Evolutionary conservation across 1,139 yeast species (phyloP).

Genomic region (Taphrina flavorubra): DNA sequence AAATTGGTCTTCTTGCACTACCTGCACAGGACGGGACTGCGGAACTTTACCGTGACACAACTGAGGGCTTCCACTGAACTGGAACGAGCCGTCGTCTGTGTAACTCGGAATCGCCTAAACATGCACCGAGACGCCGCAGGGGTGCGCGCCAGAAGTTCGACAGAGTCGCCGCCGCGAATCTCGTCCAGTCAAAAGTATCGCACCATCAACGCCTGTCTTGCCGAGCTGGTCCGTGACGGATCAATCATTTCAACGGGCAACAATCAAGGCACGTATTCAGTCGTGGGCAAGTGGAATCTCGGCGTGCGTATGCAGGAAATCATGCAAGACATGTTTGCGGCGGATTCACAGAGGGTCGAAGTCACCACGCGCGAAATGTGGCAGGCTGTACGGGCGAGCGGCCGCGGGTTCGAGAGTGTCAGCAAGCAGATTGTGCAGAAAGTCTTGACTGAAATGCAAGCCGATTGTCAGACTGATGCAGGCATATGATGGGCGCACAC

Average conservation of each 20-base stretch:
- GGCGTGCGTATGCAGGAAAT: conserved; percentile 16
- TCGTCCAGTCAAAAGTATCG: conserved; percentile 28
- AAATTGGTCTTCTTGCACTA: conserved; percentile 29
- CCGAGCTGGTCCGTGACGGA: conserved; percentile 37
- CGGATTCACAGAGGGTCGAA: background rate
- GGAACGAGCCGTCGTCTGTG: conserved; percentile 31
- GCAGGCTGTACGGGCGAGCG: conserved; percentile 12
- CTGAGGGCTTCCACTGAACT: conserved; percentile 26
- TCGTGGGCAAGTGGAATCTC: conserved; percentile 40
- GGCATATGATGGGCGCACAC: no score
- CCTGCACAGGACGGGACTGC: background rate
- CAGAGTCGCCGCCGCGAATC: background rate
- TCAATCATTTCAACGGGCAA: conserved; percentile 10
- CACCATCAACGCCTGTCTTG: conserved; percentile 29
- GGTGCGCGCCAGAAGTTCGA: background rate
- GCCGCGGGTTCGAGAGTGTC: conserved; percentile 24
- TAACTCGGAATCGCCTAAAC: background rate
- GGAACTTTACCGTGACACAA: conserved; percentile 32
- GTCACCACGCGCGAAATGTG: conserved; percentile 25
- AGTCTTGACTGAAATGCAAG: conserved; percentile 6
- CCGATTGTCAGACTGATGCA: background rate
- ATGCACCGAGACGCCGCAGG: background rate
- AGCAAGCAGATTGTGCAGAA: conserved; percentile 29
- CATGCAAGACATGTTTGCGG: conserved; percentile 12
- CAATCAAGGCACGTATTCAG: conserved; percentile 19